Base-by-base conservation (phyloP, 2,329 filamentous ascomycete genomes). In the Aquanectria penicillioides region DNA sequence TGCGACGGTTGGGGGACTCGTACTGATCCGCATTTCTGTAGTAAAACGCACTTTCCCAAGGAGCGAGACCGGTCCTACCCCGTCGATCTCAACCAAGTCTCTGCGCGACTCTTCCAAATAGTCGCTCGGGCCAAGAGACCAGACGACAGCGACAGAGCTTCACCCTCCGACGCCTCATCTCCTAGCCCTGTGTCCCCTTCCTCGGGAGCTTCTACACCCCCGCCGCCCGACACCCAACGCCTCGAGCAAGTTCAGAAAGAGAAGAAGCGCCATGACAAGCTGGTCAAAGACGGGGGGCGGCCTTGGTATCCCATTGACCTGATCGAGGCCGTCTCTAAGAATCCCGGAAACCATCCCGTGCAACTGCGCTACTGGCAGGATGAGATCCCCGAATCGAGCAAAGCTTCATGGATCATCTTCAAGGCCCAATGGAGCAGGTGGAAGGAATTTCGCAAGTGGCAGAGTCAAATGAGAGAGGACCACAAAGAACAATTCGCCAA, bases 281-380 rank as follows among this genome's bases (percentile, higher is more conserved):
- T 69, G 17, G 11, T 57, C 10, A 40, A 52, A 7, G 54, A 53
- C 23, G 67, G 67, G n/a, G 67, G 61, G 5, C 67, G 63, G 3
- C 65, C 67, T 6, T 68, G 63, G 61, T 69, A 68, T 28, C 29
- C 50, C 9, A 50, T 61, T 15, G 41, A 43, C 8, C 61, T 51
- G 18, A 46, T 69, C 11, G 48, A 55, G 3, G 36, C 53, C 5
- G 54, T 69, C n/a, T 56, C 57, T 13, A 48, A 12, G 13, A 31
- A 61, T 4, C 61, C 61, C 13, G 36, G 25, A 47, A 33, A 47
- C 3, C 47, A 63, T 20, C 3, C 18, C 3, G 47, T 57, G 11
- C 18, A 68, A 23, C 44, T 69, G 18, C 15, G 44, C 4, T 69
- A 58, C 31, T 69, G 64, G 66, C 61, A 51, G 31, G 38, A 57